Evolutionary conservation across 805 yeast genomes (phyloP), one percentile per base, ranked within the genome.

Genomic region (Cyberlindnera lachancei): DNA sequence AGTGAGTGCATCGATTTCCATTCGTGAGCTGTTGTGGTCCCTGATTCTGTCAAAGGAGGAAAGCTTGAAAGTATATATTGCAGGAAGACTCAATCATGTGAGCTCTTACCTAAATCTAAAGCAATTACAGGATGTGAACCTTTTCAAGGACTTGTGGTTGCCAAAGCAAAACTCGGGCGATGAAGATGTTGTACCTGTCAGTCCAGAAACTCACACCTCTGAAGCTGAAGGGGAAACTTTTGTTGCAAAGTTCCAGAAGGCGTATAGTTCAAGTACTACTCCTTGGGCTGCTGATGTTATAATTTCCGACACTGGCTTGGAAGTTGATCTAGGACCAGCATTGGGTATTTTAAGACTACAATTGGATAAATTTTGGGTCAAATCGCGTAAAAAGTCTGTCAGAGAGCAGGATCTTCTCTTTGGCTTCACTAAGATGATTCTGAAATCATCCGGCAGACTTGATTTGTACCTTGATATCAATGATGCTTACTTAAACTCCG

Each of bases 81-180:
- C 78, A 0, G 75, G 73, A 4, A 61, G 68, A 8, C 44, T 86
- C 5, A 59, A 70, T 0, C 74, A 73, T 35, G 70, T 80, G 3
- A 63, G 63, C 21, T 68, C 83, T 0, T 81, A 73, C 46, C 58
- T 92, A 35, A 83, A 85, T 45, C 64, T 87, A 38, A 83, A 83
- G 44, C 96, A 92, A 53, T 64, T 83, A 31, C 96, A 88, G 51
- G 96, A 92, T 52, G 56, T 90, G 35, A 79, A 82, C 32, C 56
- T 88, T 18, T 92, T 92, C 57, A 65, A 66, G 35, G 94, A 88
- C 56, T 75, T 85, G 20, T 87, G 96, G 96, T 51, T 70, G 15
- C 79, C 90, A 0, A 31, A 39, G 22, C 24, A 35, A 3, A 8
- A 30, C 7, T 18, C 16, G 9, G 9, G 20, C 12, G 27, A 27